Evolutionary conservation across 257 asterid species (phyloP), one percentile per base, ranked within the genome.

Genomic region (Verbena officinalis): DNA sequence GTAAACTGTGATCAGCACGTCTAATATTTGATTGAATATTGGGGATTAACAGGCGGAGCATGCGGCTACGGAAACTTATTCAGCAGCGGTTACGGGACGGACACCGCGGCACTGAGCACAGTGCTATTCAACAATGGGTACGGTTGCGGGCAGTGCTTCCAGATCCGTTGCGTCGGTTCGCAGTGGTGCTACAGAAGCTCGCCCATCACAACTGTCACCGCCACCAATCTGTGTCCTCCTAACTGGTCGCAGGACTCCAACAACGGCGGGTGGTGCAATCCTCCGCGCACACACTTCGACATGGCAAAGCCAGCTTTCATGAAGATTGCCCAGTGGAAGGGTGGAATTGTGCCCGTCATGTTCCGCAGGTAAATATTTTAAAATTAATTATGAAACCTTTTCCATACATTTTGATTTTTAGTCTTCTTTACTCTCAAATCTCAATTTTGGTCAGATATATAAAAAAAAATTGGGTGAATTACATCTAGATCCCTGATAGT

Each of bases 231-330:
- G 40, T 90, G 95, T 77, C 97, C 95, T 0, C 97, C 97, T 0
- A 90, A 90, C 58, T 90, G 97, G 97, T 4, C 75, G 8, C 38
- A 73, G 64, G 85, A 75, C 75, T 78, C 89, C 39, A 83, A 90
- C 81, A 65, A 85, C 40, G 97, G 95, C 4, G 97, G 95, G 3
- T 90, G 97, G 97, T 90, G 97, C 87, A 90, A 90, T 78, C 97
- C 97, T 0, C 95, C 97, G 45, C 89, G 95, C 0, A 68, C 73
- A 24, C 97, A 87, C 63, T 90, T 90, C 58, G 95, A 90, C 67
- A 90, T 90, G 95, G 65, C 97, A 15, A 85, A 87, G 48, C 95
- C 95, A 1, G 90, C 97, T 14, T 90, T 90, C 79, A 81, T 73
- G 84, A 85, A 82, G 80, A 90, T 90, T 16, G 95, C 97, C 4